Percentiles rank a stretch among this genome's conserved stretches.
Conservation (phyloP, 768 basidiomycete species). For the Cystoderma amianthinum region DNA sequence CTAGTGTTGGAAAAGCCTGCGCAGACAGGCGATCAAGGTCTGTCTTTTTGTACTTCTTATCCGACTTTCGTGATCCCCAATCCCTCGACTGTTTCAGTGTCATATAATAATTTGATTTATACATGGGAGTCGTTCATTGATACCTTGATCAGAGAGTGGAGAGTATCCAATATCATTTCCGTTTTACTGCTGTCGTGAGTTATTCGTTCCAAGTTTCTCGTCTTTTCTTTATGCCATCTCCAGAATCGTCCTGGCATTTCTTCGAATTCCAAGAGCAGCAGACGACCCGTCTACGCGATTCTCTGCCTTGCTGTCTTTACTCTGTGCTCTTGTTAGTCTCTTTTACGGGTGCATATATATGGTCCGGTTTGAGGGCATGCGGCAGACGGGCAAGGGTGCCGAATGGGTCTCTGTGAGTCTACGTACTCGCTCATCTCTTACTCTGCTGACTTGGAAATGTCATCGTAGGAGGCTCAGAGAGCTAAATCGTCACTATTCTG, state of each 20-base stretch:
- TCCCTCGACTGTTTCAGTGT: too few relatives aligned
- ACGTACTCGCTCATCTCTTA: not conserved
- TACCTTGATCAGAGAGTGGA: too few relatives aligned
- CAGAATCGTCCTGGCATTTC: not conserved
- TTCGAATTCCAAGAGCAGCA: slow-evolving; percentile 7
- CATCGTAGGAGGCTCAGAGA: not conserved
- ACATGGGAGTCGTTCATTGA: slow-evolving; percentile 72
- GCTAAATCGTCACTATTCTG: slow-evolving; percentile 1
- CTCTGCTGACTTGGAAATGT: not conserved
- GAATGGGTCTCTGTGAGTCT: slow-evolving; percentile 49
- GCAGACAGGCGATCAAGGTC: too few relatives aligned
- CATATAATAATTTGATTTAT: too few relatives aligned
- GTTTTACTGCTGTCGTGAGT: slow-evolving; percentile 32
- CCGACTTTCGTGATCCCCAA: too few relatives aligned
- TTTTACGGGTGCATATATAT: too few relatives aligned
- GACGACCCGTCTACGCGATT: slow-evolving; percentile 46
- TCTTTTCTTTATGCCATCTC: not conserved
- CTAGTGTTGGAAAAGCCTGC: too few relatives aligned
- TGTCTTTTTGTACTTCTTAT: too few relatives aligned
- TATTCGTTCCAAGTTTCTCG: not conserved
- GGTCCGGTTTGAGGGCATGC: slow-evolving; percentile 53
- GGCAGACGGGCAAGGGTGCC: slow-evolving; percentile 50
- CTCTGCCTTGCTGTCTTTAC: slow-evolving; percentile 44
- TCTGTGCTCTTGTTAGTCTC: slow-evolving; percentile 51
- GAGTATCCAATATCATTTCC: too few relatives aligned